phyloP scores from a whole-genome alignment of 371 early-diverging fungal genomes.

The Mucor indicus region DNA sequence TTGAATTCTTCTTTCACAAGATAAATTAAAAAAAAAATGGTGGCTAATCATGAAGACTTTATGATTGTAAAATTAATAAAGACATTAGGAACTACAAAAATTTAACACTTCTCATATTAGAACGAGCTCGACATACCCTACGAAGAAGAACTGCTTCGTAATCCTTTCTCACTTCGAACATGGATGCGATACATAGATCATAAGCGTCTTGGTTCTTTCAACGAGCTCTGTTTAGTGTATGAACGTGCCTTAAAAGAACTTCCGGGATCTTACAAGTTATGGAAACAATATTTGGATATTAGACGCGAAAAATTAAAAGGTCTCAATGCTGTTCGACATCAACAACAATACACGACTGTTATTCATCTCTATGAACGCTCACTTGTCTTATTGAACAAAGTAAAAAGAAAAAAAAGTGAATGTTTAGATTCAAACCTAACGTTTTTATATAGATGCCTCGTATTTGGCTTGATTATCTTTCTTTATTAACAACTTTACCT shows the following conservation, averaged over 20 bases:
- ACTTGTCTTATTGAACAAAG: slow-evolving; percentile 86
- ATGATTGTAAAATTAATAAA: slow-evolving; percentile 18
- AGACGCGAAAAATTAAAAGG: slow-evolving; percentile 56
- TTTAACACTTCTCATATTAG: slow-evolving; percentile 23
- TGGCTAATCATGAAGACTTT: slow-evolving; percentile 15
- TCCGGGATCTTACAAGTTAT: slow-evolving; percentile 95
- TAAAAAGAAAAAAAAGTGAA: slow-evolving; percentile 21
- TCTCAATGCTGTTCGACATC: slow-evolving; percentile 44
- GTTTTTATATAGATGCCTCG: slow-evolving; percentile 67
- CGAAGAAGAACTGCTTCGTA: slow-evolving; percentile 89
- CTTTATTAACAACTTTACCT: slow-evolving; percentile 71
- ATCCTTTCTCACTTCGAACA: slow-evolving; percentile 75
- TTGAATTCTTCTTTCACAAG: neutral
- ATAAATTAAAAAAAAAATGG: slow-evolving; percentile 3
- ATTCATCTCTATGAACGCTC: slow-evolving; percentile 83
- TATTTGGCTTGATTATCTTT: slow-evolving; percentile 77
- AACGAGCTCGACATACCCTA: slow-evolving; percentile 72
- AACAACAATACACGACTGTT: slow-evolving; percentile 62
- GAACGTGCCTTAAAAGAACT: slow-evolving; percentile 86
- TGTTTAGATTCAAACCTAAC: slow-evolving; percentile 11
- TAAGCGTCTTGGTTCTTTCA: slow-evolving; percentile 56
- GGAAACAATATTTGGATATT: slow-evolving; percentile 87
- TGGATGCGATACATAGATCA: slow-evolving; percentile 94
- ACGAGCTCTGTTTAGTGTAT: slow-evolving; percentile 63
- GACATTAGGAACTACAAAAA: neutral